These are phyloP conservation scores for Xylariaceae sp. DNA, from an alignment of 2,329 filamentous ascomycete species.

Conservation along the genomic window DNA sequence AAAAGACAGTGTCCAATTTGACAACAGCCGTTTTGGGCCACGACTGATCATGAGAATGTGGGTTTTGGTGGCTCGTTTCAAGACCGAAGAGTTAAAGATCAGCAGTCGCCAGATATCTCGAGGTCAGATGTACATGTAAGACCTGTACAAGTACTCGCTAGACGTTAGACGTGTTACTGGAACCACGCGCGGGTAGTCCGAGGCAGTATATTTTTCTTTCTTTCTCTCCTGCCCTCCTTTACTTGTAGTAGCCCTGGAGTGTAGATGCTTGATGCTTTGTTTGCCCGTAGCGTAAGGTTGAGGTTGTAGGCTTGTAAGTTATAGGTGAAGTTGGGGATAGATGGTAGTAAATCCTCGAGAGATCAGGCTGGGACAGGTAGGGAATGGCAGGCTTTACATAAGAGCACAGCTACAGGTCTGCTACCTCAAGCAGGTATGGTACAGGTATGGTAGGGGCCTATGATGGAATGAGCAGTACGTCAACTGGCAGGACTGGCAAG, in stretches of 20 bases:
- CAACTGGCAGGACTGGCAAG: conserved; percentile 25
- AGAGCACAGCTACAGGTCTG: conserved; percentile 9
- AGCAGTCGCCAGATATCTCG: conserved; percentile 28
- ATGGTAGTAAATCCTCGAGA: conserved; percentile 2
- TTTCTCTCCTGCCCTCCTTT: too few species aligned
- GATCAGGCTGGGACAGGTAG: conserved; percentile 1
- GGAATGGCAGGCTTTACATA: conserved; percentile 23
- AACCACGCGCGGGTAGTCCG: too few species aligned
- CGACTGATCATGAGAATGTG: conserved; percentile 30
- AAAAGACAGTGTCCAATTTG: conserved; percentile 30
- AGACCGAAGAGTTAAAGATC: conserved; percentile 33
- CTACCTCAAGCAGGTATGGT: too few species aligned
- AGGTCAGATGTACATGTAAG: conserved; percentile 21
- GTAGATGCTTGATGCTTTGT: too few species aligned
- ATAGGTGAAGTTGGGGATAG: neutral
- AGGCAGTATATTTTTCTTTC: too few species aligned
- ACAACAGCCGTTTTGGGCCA: conserved; percentile 31
- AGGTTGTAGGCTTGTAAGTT: too few species aligned
- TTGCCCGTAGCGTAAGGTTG: too few species aligned
- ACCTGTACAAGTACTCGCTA: conserved; percentile 5
- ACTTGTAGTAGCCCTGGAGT: too few species aligned
- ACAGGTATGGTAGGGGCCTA: conserved; percentile 17
- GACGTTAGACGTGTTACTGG: too few species aligned
- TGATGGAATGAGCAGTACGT: conserved; percentile 29
- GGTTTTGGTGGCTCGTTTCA: conserved; percentile 33